Evolutionary conservation across 1,139 yeast species (phyloP).

Genomic region (Yamadazyma mexicana): DNA sequence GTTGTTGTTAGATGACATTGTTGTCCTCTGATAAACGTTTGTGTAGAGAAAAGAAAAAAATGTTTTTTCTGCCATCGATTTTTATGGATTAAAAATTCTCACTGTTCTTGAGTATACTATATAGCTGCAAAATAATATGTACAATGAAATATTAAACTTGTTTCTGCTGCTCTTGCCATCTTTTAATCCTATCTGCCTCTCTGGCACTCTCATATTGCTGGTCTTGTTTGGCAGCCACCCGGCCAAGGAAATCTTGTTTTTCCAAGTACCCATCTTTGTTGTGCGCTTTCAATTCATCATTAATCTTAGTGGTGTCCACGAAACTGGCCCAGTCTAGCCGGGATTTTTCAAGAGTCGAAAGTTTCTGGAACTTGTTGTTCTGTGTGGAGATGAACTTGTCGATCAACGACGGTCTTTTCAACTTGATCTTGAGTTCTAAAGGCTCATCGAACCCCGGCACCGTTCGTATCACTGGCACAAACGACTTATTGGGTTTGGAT

Average conservation of each 20-base stretch:
- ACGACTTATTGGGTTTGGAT: slow-evolving; percentile 21
- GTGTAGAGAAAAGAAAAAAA: slow-evolving; percentile 1
- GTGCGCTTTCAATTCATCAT: slow-evolving; percentile 75
- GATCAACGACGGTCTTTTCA: slow-evolving; percentile 74
- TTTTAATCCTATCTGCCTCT: slow-evolving; percentile 37
- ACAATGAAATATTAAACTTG: no score
- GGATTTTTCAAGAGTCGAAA: slow-evolving; percentile 90
- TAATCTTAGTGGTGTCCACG: slow-evolving; percentile 82
- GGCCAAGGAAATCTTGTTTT: slow-evolving; percentile 82
- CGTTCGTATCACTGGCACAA: slow-evolving; percentile 38
- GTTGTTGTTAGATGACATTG: slow-evolving; percentile 17
- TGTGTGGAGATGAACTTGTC: slow-evolving; percentile 51
- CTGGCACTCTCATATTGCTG: slow-evolving; percentile 58
- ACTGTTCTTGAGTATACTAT: no score
- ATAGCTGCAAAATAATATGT: no score
- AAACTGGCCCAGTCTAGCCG: slow-evolving; percentile 94
- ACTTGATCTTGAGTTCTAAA: slow-evolving; percentile 32
- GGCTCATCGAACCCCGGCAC: slow-evolving; percentile 34
- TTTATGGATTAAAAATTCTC: not conserved
- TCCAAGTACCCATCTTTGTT: slow-evolving; percentile 87
- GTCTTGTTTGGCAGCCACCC: slow-evolving; percentile 72
- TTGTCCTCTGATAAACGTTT: not conserved
- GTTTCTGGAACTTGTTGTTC: slow-evolving; percentile 53
- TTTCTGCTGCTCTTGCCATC: slow-evolving; percentile 24
- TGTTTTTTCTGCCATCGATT: not conserved